Percentiles rank a stretch among this genome's conserved stretches.
These are phyloP conservation scores for Boechera stricta DNA, from an alignment of 345 rosid species.

Conservation along the genomic window DNA sequence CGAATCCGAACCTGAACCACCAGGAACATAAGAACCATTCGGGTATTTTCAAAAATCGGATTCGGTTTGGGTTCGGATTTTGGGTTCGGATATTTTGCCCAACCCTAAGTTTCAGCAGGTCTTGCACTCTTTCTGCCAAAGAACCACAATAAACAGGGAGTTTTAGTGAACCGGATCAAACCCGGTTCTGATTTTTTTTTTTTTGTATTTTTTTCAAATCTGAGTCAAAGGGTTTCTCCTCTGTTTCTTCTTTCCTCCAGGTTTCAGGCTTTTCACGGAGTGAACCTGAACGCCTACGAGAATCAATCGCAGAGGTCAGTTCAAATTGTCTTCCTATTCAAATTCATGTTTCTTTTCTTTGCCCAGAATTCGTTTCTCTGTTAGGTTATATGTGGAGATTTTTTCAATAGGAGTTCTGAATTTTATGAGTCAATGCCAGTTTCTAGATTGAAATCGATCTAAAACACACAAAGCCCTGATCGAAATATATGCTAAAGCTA, in stretches of 20 bases:
- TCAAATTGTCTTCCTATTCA: conserved; percentile 4
- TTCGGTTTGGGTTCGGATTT: too few relatives aligned
- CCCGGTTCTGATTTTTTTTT: background rate
- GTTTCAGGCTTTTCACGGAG: background rate
- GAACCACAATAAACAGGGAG: background rate
- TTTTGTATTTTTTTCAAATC: background rate
- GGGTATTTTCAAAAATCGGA: too few relatives aligned
- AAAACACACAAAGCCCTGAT: background rate
- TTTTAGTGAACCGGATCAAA: background rate
- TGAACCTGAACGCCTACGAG: conserved; percentile 6
- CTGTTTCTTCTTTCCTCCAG: conserved; percentile 4
- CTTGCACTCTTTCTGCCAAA: background rate
- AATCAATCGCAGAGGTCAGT: conserved; percentile 16
- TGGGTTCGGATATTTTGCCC: too few relatives aligned
- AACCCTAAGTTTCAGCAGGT: background rate
- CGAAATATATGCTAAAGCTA: background rate
- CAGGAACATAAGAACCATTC: too few relatives aligned
- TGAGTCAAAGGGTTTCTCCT: conserved; percentile 12
- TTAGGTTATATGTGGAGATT: background rate
- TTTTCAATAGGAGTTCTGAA: background rate
- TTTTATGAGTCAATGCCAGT: background rate
- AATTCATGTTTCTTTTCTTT: background rate
- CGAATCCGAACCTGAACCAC: too few relatives aligned
- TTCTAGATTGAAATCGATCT: conserved; percentile 22
- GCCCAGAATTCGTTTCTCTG: background rate